Conservation (phyloP, 306 rosid genomes). For the Prunus fruticosa region DNA sequence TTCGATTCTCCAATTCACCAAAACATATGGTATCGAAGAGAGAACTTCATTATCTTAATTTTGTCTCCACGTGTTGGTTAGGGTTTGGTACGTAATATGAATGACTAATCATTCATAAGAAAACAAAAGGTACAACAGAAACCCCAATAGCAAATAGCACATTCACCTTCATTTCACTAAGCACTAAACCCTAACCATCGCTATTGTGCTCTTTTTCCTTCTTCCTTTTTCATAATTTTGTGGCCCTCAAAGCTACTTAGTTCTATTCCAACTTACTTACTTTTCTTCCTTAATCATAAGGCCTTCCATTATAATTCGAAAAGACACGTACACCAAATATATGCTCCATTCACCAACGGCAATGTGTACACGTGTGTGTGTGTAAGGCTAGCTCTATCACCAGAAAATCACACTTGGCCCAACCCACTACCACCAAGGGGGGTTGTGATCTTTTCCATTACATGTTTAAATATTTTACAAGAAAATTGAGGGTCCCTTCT, state of each 20-base stretch:
- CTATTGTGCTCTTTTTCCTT: not conserved
- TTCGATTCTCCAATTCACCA: no score
- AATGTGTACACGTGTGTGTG: constrained; percentile 15
- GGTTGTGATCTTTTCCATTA: not conserved
- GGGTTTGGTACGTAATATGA: not conserved
- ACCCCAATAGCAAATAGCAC: constrained; percentile 25
- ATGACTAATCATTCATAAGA: not conserved
- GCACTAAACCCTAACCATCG: constrained; percentile 36
- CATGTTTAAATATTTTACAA: not conserved
- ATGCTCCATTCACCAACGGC: constrained; percentile 11
- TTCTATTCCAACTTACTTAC: constrained; percentile 26
- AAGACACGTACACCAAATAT: constrained; percentile 21
- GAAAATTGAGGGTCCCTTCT: constrained; percentile 12
- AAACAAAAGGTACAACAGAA: constrained; percentile 14
- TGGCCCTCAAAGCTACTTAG: constrained; percentile 7
- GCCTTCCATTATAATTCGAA: constrained; percentile 35
- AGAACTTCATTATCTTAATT: not conserved
- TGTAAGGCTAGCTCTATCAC: not conserved
- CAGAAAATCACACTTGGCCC: constrained; percentile 17
- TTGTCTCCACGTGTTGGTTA: not conserved
- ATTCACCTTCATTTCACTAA: constrained; percentile 24
- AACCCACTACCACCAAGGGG: constrained; percentile 21
- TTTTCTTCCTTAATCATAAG: constrained; percentile 37
- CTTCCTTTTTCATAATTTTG: not conserved
- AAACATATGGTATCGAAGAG: no score